Conservation (phyloP, 169 alveolate genomes). For the Toxoplasma gondii region DNA sequence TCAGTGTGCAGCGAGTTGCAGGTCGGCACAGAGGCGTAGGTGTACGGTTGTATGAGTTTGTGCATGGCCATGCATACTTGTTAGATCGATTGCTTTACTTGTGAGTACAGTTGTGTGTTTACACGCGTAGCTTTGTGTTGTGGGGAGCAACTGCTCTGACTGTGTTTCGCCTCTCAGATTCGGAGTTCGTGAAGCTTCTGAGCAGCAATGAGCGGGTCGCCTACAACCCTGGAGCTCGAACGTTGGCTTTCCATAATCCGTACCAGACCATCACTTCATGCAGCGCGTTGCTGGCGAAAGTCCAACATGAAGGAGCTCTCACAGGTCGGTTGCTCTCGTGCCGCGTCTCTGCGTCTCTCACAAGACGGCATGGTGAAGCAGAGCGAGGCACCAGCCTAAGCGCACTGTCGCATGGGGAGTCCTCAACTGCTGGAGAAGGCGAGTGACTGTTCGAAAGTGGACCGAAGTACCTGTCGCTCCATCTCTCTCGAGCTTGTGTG, state of each 20-base stretch:
- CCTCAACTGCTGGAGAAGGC: too few relatives aligned
- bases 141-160: not conserved
- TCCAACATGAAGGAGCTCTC: constrained; percentile 37
- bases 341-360: too few relatives aligned
- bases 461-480: too few relatives aligned
- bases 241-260: constrained; percentile 37
- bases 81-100: too few relatives aligned
- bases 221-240: constrained; percentile 4
- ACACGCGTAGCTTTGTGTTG: not conserved
- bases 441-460: too few relatives aligned
- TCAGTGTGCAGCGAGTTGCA: too few relatives aligned
- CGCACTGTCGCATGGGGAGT: too few relatives aligned
- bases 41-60: not conserved
- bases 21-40: not conserved
- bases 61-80: not conserved
- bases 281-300: constrained; percentile 10
- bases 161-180: not conserved
- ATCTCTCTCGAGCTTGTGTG: too few relatives aligned
- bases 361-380: too few relatives aligned
- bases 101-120: not conserved
- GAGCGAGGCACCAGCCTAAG: too few relatives aligned
- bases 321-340: not conserved
- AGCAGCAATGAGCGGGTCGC: constrained; percentile 19
- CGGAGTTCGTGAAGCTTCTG: constrained; percentile 24
- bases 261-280: constrained; percentile 10